Conservation (phyloP, 805 yeast species). For the Torulaspora gathmanii region DNA sequence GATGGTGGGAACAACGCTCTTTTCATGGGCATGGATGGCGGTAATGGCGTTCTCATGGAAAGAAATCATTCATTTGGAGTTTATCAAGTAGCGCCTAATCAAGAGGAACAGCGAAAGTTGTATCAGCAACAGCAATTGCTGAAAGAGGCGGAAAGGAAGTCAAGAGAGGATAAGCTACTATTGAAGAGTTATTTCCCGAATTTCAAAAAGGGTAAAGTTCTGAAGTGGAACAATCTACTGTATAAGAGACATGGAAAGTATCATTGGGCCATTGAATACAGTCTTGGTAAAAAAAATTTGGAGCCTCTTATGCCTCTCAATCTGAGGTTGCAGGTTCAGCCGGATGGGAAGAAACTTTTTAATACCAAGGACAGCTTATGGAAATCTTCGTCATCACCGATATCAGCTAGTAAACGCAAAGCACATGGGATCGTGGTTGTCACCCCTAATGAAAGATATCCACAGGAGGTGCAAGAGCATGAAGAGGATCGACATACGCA, state of each 20-base stretch:
- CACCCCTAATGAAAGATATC: constrained; percentile 25
- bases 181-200: constrained; percentile 51
- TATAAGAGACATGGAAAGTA: constrained; percentile 47
- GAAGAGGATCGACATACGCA: constrained; percentile 19
- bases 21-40: constrained; percentile 31
- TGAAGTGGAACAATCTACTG: constrained; percentile 52
- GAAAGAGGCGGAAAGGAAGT: constrained; percentile 19
- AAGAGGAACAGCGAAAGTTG: constrained; percentile 4
- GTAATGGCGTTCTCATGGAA: constrained; percentile 18
- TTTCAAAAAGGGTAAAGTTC: constrained; percentile 45
- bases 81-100: constrained; percentile 10
- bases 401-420: constrained; percentile 6
- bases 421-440: constrained; percentile 23
- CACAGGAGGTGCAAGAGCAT: constrained; percentile 21
- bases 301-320: constrained; percentile 47
- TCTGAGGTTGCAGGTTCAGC: constrained; percentile 48
- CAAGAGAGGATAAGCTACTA: constrained; percentile 34
- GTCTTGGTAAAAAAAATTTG: constrained; percentile 30
- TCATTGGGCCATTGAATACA: constrained; percentile 39
- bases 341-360: constrained; percentile 49
- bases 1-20: constrained; percentile 31
- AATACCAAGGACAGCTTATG: constrained; percentile 25
- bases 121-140: constrained; percentile 8
- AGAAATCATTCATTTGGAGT: constrained; percentile 19
- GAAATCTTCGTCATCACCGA: constrained; percentile 7